phyloP scores from a whole-genome alignment of 371 early-diverging fungal species.

The Mucor mucedo region DNA sequence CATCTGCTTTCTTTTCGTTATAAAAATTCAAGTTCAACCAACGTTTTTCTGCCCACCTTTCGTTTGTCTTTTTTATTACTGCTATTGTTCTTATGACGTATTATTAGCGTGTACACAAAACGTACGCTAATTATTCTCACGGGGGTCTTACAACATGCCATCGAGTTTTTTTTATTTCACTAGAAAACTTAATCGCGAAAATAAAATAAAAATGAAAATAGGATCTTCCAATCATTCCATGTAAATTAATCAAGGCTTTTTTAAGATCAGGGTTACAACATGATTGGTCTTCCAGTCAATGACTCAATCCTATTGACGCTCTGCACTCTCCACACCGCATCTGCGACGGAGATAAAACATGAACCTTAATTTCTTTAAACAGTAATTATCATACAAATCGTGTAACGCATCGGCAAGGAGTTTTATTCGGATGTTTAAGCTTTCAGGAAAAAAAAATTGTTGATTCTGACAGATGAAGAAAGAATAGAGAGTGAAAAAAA shows the following conservation, averaged over 20 bases:
- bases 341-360: no score
- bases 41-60: neutral
- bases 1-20: neutral
- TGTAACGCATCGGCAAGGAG: no score
- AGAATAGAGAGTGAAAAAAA: no score
- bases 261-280: neutral
- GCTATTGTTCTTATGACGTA: neutral
- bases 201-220: neutral
- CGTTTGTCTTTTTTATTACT: neutral
- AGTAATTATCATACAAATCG: no score
- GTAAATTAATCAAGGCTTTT: neutral
- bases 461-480: no score
- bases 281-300: no score
- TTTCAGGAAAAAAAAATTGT: no score
- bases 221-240: slow-evolving; percentile 1
- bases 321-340: no score
- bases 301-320: no score
- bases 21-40: neutral
- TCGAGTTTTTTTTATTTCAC: neutral
- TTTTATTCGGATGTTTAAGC: no score
- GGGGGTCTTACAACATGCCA: neutral
- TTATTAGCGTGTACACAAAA: neutral
- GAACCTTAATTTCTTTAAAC: no score
- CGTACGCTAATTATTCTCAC: neutral
- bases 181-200: neutral